Base-by-base conservation (phyloP, 225 moss, liverwort and hornwort species). In the Thuidium tamariscinum region DNA sequence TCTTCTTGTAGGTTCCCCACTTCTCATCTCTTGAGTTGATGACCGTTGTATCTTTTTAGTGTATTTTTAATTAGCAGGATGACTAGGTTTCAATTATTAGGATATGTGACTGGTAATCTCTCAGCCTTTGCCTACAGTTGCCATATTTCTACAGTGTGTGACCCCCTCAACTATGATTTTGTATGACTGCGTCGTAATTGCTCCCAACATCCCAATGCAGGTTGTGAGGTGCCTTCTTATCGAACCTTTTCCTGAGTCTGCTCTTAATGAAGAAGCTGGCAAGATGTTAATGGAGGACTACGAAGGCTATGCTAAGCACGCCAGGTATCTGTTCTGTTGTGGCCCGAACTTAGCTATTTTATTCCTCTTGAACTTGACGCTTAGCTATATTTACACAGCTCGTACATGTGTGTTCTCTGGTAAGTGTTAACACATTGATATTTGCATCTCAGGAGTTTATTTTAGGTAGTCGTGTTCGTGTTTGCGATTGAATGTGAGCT, bases 281-380 rank as follows among this genome's bases (percentile, higher is more conserved):
- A 98, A 97, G 91, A 96, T 98, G 98, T 92, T 98, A 87, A 96
- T 98, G 98, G 98, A 98, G 89, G 96, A 94, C 25, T 98, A 98
- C 85, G 93, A 95, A 62, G 93, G 86, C 77, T 98, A 95, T 88
- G 96, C 98, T 5, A 98, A 96, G 91, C 98, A 97, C 83, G 98
- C 95, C 55, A 96, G 98, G 98, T 98, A 84, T 14, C 25, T 81
- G 9, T 61, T 52, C 51, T 74, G 74, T 48, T 68, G 44, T 81
- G 69, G 41, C 55, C 49, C 46, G 2, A 41, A 39, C 49, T 11
- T 59, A 1, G 15, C 30, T 74, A 30, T 39, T 75, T 77, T 41
- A 52, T 51, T 67, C 68, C 20, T 77, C 48, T 72, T 70, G 37
- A 44, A 73, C 65, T 32, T 77, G 37, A 32, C 67, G 32, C 54